Conservation (phyloP, 2,329 filamentous ascomycete genomes). For the Sphaerulina vaccinii region DNA sequence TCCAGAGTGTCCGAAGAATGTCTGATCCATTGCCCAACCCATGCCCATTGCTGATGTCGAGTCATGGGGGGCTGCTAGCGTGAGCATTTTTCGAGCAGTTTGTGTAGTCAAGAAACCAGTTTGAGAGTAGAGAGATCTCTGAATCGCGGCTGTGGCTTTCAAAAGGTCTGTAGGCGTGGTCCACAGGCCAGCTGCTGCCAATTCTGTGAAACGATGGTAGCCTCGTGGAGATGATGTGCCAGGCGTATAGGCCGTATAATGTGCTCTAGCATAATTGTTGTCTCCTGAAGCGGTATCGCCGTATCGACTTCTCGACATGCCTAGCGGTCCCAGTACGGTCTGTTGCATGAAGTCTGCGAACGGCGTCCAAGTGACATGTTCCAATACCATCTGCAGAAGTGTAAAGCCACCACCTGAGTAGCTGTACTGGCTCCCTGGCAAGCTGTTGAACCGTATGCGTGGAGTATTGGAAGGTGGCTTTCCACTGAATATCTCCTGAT, state of each 20-base stretch:
- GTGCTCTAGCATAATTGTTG: conserved; percentile 25
- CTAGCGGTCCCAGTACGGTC: conserved; percentile 26
- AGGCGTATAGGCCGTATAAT: conserved; percentile 17
- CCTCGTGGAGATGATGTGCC: conserved; percentile 15
- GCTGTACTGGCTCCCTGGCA: conserved; percentile 26
- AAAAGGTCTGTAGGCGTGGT: conserved; percentile 31
- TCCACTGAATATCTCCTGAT: conserved; percentile 22
- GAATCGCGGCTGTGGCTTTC: conserved; percentile 25
- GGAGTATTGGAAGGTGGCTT: conserved; percentile 25
- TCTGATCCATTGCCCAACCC: conserved; percentile 22
- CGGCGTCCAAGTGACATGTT: conserved; percentile 16
- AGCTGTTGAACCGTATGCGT: conserved; percentile 24
- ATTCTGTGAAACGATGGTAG: conserved; percentile 26
- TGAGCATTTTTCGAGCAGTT: conserved; percentile 28
- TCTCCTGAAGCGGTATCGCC: conserved; percentile 16
- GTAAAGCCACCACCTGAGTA: conserved; percentile 33
- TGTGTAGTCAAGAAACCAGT: conserved; percentile 18
- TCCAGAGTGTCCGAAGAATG: conserved; percentile 26
- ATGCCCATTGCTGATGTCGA: conserved; percentile 15
- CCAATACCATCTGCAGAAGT: conserved; percentile 29
- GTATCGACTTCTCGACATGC: conserved; percentile 28
- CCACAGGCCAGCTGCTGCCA: conserved; percentile 32
- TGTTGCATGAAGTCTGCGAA: conserved; percentile 29
- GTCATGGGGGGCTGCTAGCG: conserved; percentile 6
- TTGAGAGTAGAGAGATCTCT: conserved; percentile 17